phyloP scores from a whole-genome alignment of 2,329 filamentous ascomycete genomes.

The Claviceps fusiformis region DNA sequence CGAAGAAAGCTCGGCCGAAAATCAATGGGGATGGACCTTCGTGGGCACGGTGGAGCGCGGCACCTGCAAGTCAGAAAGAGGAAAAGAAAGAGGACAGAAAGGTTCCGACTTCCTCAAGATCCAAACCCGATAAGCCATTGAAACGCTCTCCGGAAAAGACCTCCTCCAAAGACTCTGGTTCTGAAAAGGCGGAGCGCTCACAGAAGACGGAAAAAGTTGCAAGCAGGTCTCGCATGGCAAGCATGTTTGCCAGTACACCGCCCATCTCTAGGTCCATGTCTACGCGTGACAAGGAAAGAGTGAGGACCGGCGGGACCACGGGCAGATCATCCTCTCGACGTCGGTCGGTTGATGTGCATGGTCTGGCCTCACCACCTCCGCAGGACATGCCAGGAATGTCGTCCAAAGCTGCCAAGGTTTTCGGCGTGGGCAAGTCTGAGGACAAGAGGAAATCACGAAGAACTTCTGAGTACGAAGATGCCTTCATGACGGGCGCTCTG shows the following conservation, averaged over 20 bases:
- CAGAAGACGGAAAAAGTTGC: slow-evolving; percentile 31
- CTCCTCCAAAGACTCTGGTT: slow-evolving; percentile 56
- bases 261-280: slow-evolving; percentile 57
- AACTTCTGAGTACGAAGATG: slow-evolving; percentile 33
- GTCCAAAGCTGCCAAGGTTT: slow-evolving; percentile 65
- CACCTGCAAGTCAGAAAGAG: slow-evolving; percentile 27
- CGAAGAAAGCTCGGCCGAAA: slow-evolving; percentile 64
- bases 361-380: slow-evolving; percentile 58
- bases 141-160: slow-evolving; percentile 41
- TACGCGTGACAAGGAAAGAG: slow-evolving; percentile 45
- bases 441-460: slow-evolving; percentile 34
- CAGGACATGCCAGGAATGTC: slow-evolving; percentile 53
- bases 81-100: slow-evolving; percentile 25
- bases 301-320: slow-evolving; percentile 30
- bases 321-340: slow-evolving; percentile 54
- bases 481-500: slow-evolving; percentile 31
- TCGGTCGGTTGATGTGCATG: slow-evolving; percentile 51
- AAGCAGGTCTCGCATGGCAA: slow-evolving; percentile 41
- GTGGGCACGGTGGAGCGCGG: slow-evolving; percentile 64
- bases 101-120: slow-evolving; percentile 38
- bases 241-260: slow-evolving; percentile 51
- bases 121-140: slow-evolving; percentile 48
- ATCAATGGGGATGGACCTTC: slow-evolving; percentile 57
- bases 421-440: slow-evolving; percentile 40
- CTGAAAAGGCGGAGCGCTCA: slow-evolving; percentile 50